Base-by-base conservation (phyloP, 164 flowering plant species). In the grape (Vitis vinifera) region DNA sequence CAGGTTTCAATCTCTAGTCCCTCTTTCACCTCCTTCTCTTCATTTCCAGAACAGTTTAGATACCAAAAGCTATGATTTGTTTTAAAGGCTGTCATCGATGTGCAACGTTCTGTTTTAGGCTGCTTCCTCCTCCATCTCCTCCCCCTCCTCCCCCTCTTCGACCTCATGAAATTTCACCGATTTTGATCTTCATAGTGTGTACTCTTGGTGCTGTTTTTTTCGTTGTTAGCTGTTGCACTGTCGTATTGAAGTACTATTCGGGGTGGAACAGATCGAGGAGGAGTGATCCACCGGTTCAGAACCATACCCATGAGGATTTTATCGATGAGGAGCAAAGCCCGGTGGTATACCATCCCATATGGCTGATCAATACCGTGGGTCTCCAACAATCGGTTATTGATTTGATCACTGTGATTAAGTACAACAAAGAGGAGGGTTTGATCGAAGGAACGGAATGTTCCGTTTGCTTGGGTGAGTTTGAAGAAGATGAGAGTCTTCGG, bases 361-460 rank as follows among this genome's bases (percentile, higher is more conserved):
- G 90, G 88, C 68, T 49, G 68, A 73, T 76, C 78, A 50, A 66
- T 62, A 73, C 80, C 15, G 59, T 77, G 0, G 84, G 84, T 60
- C 76, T 81, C 14, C 74, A 65, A 13, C 84, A 71, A 17, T 58
- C 79, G 15, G 70, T 66, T 11, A 81, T 81, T 55, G 81, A 78
- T 57, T 78, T 81, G 6, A 78, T 81, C 49, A 27, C 81, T 0
- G 72, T 73, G 2, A 70, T 56, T 30, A 73, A 76, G 71, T 81
- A 64, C 16, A 76, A 55, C 13, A 72, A 71, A 48, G 71, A 49
- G 4, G 79, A 73, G 2, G 76, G 76, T 27, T 29, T 78, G 69
- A 53, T 78, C 3, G 84, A 78, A 13, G 81, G 81, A 15, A 73
- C 79, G 10, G 84, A 81, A 17, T 81, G 84, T 60, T 76, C 84